A percentile compares a stretch with the other conserved stretches of the same genome.
Conservation (phyloP, 495 filamentous ascomycete species). For the Jackrogersella minutella region DNA sequence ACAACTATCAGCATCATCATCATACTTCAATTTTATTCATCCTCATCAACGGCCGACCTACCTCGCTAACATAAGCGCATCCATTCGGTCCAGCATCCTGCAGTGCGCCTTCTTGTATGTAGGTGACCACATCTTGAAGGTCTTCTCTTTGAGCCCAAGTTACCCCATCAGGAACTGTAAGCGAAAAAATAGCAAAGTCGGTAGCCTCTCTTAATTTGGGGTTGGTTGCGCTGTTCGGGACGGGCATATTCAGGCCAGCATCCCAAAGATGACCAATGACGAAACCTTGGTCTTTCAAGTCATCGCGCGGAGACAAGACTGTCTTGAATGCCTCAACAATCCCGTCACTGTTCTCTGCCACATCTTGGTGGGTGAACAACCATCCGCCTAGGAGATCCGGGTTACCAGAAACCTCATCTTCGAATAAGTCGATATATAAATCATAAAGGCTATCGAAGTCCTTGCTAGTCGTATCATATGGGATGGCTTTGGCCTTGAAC, state of each 20-base stretch:
- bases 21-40: not conserved
- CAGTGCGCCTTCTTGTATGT: conserved; percentile 56
- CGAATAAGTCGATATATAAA: conserved; percentile 58
- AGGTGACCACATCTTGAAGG: conserved; percentile 49
- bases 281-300: conserved; percentile 44
- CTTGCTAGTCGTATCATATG: conserved; percentile 45
- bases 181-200: conserved; percentile 58
- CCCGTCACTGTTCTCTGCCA: conserved; percentile 49
- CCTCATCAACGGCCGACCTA: conserved; percentile 16
- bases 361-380: conserved; percentile 52
- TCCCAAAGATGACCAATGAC: conserved; percentile 61
- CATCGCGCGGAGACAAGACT: conserved; percentile 30
- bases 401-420: conserved; percentile 53
- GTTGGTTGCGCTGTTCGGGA: conserved; percentile 48
- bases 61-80: conserved; percentile 56
- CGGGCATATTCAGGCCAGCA: conserved; percentile 51
- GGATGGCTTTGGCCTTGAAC: conserved; percentile 48
- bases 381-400: conserved; percentile 58
- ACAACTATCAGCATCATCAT: not conserved
- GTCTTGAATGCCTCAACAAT: conserved; percentile 54
- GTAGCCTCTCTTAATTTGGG: conserved; percentile 55
- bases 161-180: conserved; percentile 45
- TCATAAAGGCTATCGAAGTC: conserved; percentile 54
- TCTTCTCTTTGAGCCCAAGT: conserved; percentile 49
- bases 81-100: conserved; percentile 53